phyloP scores from a whole-genome alignment of 805 yeast genomes.

The Saturnispora gosingensis region DNA sequence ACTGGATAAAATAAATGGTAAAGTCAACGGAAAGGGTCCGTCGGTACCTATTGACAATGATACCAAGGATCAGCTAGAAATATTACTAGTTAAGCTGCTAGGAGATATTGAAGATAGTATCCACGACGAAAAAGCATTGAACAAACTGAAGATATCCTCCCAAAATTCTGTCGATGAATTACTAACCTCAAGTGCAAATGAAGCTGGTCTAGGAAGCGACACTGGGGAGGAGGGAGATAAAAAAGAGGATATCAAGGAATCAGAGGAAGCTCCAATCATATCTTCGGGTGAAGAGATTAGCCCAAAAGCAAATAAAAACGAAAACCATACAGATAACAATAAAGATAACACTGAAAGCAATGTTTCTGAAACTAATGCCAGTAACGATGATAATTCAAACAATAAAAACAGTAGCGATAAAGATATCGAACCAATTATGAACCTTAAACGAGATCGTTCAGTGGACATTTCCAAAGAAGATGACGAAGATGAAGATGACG shows the following conservation, averaged over 20 bases:
- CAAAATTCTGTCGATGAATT: constrained; percentile 2
- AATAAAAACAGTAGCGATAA: not conserved
- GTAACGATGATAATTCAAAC: not conserved
- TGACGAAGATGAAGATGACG: constrained; percentile 11
- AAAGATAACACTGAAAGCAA: constrained; percentile 1
- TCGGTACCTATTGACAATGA: not conserved
- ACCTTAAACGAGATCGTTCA: not conserved
- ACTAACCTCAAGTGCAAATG: not conserved
- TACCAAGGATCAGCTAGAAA: not conserved
- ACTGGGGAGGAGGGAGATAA: not conserved
- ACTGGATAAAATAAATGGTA: not conserved
- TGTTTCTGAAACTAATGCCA: constrained; percentile 8
- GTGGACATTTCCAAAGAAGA: not conserved
- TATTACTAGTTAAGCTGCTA: not conserved
- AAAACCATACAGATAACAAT: not conserved
- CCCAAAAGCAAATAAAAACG: not conserved
- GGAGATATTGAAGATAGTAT: not conserved
- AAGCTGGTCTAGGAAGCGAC: not conserved
- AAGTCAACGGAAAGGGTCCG: not conserved
- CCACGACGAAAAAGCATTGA: not conserved
- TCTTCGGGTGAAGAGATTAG: not conserved
- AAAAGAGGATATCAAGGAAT: not conserved
- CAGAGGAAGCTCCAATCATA: not conserved
- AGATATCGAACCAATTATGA: constrained; percentile 6
- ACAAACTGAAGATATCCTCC: not conserved